Base-by-base conservation (phyloP, 176 grass and related monocot species). In the Elymus sibiricus region DNA sequence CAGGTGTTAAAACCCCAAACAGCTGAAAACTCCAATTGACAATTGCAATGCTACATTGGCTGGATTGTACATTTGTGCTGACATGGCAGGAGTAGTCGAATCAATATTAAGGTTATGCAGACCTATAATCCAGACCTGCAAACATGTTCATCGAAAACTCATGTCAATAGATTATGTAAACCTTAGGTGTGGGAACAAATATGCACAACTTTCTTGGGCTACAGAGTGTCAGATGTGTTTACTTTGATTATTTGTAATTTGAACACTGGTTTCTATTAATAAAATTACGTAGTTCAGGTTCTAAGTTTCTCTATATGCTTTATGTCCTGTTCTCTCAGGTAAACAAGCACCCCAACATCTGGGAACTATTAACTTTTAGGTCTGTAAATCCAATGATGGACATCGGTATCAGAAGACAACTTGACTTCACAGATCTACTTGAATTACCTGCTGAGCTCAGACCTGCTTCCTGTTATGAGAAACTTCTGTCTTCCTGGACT, bases 361-460 rank as follows among this genome's bases (percentile, higher is more conserved):
- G 87, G 89, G 70, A 92, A 32, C 69, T 92, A 69, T 74, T 95
- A 78, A 91, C 88, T 43, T 98, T 98, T 90, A 95, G 83, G 80
- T 91, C 93, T 68, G 84, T 98, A 37, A 94, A 95, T 86, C 72
- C 83, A 51, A 84, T 98, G 85, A 88, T 98, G 91, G 88, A 89
- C 60, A 83, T 91, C 84, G 95, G 95, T 79, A 85, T 89, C 80
- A 94, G 84, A 83, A 94, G 85, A 89, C 95, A 98, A 89, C 93
- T 98, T 79, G 86, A 91, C 60, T 92, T 94, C 80, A 64, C 79
- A 91, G 94, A 98, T 90, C 35, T 98, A 83, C 88, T 95, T 89
- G 65, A 90, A 82, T 90, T 98, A 73, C 93, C 95, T 10, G 32
- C 71, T 84, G 95, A 98, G 25, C 89, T 98, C 76, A 94, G 67